These are phyloP conservation scores for Polyporus tsugae DNA, from an alignment of 1,284 basidiomycete genomes.

Conservation along the genomic window DNA sequence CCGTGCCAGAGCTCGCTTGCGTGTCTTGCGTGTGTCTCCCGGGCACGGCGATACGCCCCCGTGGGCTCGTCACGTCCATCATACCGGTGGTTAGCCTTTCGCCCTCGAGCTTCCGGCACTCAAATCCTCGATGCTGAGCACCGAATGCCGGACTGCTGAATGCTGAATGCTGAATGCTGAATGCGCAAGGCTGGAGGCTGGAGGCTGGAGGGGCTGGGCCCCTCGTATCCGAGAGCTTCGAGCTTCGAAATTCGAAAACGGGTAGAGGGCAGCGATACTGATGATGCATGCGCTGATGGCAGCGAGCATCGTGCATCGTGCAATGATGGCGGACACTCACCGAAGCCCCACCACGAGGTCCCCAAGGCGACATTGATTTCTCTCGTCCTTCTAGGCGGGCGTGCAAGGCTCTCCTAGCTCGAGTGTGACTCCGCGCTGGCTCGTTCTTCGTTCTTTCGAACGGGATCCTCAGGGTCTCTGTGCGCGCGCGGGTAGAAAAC, in stretches of 20 bases:
- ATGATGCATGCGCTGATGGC: not conserved
- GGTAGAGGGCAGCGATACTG: not conserved
- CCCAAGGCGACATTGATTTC: slow-evolving; percentile 5
- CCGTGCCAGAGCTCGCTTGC: not conserved
- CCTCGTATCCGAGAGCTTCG: not conserved
- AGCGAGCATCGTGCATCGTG: not conserved
- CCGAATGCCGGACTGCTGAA: not conserved
- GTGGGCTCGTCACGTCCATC: not conserved
- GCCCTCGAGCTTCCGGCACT: not conserved
- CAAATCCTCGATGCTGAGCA: no score
- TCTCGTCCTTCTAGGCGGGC: not conserved
- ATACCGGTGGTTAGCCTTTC: not conserved
- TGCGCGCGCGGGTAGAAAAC: no score
- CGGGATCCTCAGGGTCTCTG: no score
- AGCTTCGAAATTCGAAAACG: not conserved
- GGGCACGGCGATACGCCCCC: not conserved
- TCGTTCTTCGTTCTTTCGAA: no score
- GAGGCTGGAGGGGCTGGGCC: slow-evolving; percentile 1
- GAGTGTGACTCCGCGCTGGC: not conserved
- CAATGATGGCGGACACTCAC: not conserved
- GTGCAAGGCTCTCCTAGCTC: not conserved
- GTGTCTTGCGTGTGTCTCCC: not conserved
- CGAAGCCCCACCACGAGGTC: slow-evolving; percentile 2
- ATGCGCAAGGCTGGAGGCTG: no score
- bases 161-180: not conserved